Base-by-base conservation (phyloP, 2,329 filamentous ascomycete species). In the Xylariaceae sp. region DNA sequence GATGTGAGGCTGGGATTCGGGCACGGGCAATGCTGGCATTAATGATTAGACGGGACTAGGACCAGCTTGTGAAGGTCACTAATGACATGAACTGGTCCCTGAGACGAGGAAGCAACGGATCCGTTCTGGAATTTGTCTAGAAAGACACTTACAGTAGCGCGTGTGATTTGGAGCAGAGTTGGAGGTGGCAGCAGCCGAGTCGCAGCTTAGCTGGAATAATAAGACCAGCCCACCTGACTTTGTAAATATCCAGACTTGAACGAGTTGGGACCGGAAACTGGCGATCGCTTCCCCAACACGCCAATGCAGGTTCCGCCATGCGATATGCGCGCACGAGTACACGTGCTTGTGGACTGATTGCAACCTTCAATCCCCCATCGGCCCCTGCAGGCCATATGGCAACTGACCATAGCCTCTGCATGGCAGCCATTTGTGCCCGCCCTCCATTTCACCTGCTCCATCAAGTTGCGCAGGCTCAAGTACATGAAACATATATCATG, bases 341-440 rank as follows among this genome's bases (percentile, higher is more conserved):
- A 58, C 56, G 54, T 56, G 56, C 54, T 44, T 52, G 49, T 54
- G 47, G 51, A 47, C 47, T 50, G 53, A 39, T 48, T 48, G 52
- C 42, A 48, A 45, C 39, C 31, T 36, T 15, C 5, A 36, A 14
- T 9, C 4, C 33, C 12, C 33, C 33, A 36, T 36, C 18, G 39
- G 44, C 53, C 55, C 56, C 48, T 52, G 54, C 49, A 51, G 49
- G 39, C 53, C 55, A 53, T 55, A 56, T 58, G 55, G 56, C 51
- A 46, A 32, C 43, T 35, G 32, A 15, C 52, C 48, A 56, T 32
- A 18, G 18, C 22, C 41, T 38, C 18, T 31, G 39, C 42, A 42
- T 27, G 22, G 22, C 22, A 27, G 22, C 22, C 22, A 27, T 27
- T 7, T 27, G 22, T 27, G 22, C 22, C 22, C 4, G 22, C 22